phyloP scores from a whole-genome alignment of 2,329 filamentous ascomycete genomes.

The Nectriaceae sp. region DNA sequence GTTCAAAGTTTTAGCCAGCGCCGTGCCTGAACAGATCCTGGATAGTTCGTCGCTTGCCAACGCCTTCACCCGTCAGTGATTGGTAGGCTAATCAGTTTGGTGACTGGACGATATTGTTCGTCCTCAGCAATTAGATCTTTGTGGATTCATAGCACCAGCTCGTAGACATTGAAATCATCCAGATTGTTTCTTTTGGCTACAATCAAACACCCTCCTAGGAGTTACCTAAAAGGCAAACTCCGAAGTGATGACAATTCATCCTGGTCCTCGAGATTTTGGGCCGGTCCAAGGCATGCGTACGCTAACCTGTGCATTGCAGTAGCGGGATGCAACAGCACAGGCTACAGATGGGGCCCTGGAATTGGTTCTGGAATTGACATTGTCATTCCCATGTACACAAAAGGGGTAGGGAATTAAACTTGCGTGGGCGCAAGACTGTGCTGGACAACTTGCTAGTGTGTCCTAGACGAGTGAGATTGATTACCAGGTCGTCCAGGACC shows the following conservation, averaged over 20 bases:
- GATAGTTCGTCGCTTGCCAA: background rate
- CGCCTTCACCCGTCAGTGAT: no score
- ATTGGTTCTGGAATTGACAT: no score
- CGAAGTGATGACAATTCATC: constrained; percentile 11
- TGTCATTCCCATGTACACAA: constrained; percentile 7
- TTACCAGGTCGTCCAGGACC: no score
- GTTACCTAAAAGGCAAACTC: constrained; percentile 21
- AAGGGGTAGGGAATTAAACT: constrained; percentile 17
- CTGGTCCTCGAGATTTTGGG: constrained; percentile 20
- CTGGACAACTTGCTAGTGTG: background rate
- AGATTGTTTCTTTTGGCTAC: background rate
- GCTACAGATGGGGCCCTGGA: constrained; percentile 10
- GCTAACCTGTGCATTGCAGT: constrained; percentile 27
- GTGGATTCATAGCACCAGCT: no score
- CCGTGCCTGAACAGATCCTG: background rate
- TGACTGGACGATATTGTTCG: no score
- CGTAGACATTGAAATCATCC: no score
- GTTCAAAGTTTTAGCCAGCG: constrained; percentile 2
- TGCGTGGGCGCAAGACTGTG: background rate
- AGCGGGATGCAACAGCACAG: constrained; percentile 23
- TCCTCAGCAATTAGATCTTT: no score
- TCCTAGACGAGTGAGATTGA: no score
- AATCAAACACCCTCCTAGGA: constrained; percentile 7
- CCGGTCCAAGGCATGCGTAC: constrained; percentile 15
- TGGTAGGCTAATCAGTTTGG: no score